Conservation (phyloP, 2,329 filamentous ascomycete genomes). For the Arthrobotrys iridis region DNA sequence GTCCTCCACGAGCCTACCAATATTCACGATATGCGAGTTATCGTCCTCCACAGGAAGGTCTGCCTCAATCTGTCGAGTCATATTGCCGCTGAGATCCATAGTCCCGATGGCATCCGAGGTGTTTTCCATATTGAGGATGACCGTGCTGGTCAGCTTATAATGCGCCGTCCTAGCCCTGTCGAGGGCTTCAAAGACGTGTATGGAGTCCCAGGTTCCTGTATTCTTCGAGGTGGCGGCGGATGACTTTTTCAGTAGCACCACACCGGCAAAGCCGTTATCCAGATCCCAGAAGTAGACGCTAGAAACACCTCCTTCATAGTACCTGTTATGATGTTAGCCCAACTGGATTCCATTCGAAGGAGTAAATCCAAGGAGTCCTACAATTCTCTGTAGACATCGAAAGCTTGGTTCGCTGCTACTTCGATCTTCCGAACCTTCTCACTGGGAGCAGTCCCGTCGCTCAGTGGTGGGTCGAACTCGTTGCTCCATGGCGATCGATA, state of each 20-base stretch:
- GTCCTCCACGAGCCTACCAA: constrained; percentile 89
- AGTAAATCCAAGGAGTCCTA: constrained; percentile 60
- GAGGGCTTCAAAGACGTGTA: constrained; percentile 97
- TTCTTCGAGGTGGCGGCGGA: constrained; percentile 73
- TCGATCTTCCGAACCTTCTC: constrained; percentile 94
- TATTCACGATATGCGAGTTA: constrained; percentile 92
- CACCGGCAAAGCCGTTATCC: constrained; percentile 96
- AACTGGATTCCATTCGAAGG: background rate
- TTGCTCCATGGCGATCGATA: constrained; percentile 99
- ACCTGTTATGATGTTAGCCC: constrained; percentile 63
- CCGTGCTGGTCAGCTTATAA: constrained; percentile 97
- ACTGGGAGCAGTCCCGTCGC: constrained; percentile 86
- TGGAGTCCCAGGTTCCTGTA: constrained; percentile 93
- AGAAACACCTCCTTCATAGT: constrained; percentile 94
- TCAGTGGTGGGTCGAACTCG: constrained; percentile 91
- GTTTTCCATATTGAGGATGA: constrained; percentile 86
- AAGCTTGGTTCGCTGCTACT: constrained; percentile 90
- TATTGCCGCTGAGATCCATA: constrained; percentile 94
- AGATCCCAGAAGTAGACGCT: constrained; percentile 98
- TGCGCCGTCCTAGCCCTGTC: constrained; percentile 91
- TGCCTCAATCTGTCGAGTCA: constrained; percentile 95
- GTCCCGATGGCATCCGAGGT: constrained; percentile 75
- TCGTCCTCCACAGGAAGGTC: constrained; percentile 90
- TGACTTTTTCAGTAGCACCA: constrained; percentile 92
- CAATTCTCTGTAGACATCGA: constrained; percentile 94